Evolutionary conservation across 2,329 filamentous ascomycete species (phyloP).

Genomic region (Davidsoniella neocaledoniae): DNA sequence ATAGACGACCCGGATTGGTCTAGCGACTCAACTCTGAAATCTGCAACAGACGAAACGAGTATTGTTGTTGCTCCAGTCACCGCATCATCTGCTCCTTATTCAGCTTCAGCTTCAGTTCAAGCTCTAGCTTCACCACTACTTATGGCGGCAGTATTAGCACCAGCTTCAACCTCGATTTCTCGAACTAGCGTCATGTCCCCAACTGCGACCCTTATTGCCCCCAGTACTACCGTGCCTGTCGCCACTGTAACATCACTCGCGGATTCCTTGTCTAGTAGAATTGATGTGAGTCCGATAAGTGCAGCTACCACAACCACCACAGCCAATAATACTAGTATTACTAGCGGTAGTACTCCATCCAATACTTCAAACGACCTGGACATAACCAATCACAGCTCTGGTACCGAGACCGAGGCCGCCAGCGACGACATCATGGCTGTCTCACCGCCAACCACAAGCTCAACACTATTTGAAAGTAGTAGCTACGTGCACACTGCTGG

Average conservation of each 20-base stretch:
- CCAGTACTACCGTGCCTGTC: not conserved
- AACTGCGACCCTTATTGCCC: slow-evolving; percentile 1
- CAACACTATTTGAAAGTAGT: not conserved
- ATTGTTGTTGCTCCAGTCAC: not conserved
- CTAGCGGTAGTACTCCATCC: too few species aligned
- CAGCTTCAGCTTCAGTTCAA: not conserved
- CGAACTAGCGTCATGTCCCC: not conserved
- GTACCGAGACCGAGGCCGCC: not conserved
- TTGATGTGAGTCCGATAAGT: too few species aligned
- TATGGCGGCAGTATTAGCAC: too few species aligned
- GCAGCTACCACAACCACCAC: too few species aligned
- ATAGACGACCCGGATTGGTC: slow-evolving; percentile 3
- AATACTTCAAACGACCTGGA: not conserved
- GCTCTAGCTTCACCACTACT: not conserved
- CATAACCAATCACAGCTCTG: not conserved
- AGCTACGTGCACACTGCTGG: not conserved
- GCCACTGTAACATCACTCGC: not conserved
- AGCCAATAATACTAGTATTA: too few species aligned
- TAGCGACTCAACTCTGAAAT: slow-evolving; percentile 6
- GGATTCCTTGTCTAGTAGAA: too few species aligned
- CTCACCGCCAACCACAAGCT: not conserved
- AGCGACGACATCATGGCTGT: slow-evolving; percentile 1
- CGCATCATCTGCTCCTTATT: not conserved
- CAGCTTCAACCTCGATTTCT: not conserved
- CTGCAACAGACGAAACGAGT: not conserved